Base-by-base conservation (phyloP, 2,329 filamentous ascomycete species). In the Akanthomyces uredinophilus region DNA sequence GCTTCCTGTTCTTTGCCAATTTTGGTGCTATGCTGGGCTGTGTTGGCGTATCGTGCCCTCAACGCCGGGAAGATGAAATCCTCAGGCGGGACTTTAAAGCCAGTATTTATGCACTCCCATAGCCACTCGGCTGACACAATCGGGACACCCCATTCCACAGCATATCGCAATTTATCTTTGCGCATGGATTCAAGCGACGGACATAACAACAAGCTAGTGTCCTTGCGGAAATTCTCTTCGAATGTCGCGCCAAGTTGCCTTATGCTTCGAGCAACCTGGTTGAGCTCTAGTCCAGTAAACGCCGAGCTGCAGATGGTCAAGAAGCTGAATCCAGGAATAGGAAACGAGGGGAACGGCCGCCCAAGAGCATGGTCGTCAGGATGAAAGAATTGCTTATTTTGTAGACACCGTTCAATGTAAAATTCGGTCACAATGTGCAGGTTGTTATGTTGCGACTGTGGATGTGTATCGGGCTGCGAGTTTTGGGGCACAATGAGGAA, bases 341-440 rank as follows among this genome's bases (percentile, higher is more conserved):
- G 89, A 66, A 91, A 89, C 35, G 78, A 76, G 6, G 86, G 81
- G 65, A 97, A 90, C 2, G 95, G 92, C 7, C 85, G 86, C 63
- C 91, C 92, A 27, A 96, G 82, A 46, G 90, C 81, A 27, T 95
- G 87, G 5, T 84, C 79, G 57, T 80, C 77, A 5, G 92, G 91
- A 35, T 89, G 79, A 52, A 91, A 80, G 67, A 94, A 84, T 29
- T 77, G 78, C 73, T 91, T 95, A 65, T 85, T 85, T 71, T 93
- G 87, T 44, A 99, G 78, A 72, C 94, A 98, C 53, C 87, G 86
- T 75, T 99, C 95, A 58, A 99, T 82, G 83, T 94, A 99, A 81
- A 95, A 96, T 71, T 96, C 92, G 13, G 92, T 98, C 37, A 96
- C 87, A 49, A 83, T 72, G 56, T 80, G 71, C 8, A 84, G 70